These are phyloP conservation scores for Barnettozyma vustinii DNA, from an alignment of 805 yeast genomes.

Conservation along the genomic window DNA sequence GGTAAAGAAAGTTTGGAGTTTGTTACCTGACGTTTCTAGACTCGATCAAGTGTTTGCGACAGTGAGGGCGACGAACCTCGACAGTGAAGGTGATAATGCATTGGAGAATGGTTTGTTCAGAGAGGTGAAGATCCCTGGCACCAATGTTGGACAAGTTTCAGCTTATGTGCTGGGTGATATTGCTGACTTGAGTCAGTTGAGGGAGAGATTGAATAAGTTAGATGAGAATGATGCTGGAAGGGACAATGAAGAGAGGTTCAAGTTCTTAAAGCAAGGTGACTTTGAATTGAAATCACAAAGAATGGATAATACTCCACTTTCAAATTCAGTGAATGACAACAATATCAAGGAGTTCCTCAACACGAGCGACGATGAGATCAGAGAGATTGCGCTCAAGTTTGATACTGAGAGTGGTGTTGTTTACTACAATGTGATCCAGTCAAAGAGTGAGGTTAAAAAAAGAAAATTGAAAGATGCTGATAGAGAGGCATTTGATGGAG, in stretches of 20 bases:
- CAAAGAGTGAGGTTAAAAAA: slow-evolving; percentile 76
- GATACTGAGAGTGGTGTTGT: slow-evolving; percentile 51
- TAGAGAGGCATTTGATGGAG: slow-evolving; percentile 48
- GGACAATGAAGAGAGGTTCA: slow-evolving; percentile 35
- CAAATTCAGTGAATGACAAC: slow-evolving; percentile 7
- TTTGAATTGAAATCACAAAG: slow-evolving; percentile 55
- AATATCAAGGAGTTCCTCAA: slow-evolving; percentile 22
- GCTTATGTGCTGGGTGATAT: slow-evolving; percentile 47
- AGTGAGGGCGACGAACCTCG: slow-evolving; percentile 51
- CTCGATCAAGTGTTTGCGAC: slow-evolving; percentile 71
- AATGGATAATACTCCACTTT: slow-evolving; percentile 12
- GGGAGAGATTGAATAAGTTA: slow-evolving; percentile 41
- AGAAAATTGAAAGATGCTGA: slow-evolving; percentile 58
- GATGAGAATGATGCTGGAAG: slow-evolving; percentile 40
- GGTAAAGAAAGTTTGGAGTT: slow-evolving; percentile 74
- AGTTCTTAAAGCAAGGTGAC: slow-evolving; percentile 66
- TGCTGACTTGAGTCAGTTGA: slow-evolving; percentile 33
- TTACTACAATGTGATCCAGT: slow-evolving; percentile 70
- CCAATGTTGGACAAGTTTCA: slow-evolving; percentile 70
- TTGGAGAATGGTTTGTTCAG: slow-evolving; percentile 58
- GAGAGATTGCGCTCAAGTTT: slow-evolving; percentile 64
- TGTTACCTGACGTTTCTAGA: slow-evolving; percentile 88
- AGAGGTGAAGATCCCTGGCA: slow-evolving; percentile 57
- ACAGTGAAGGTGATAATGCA: slow-evolving; percentile 20
- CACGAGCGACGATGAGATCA: slow-evolving; percentile 20